Conservation (phyloP, 306 rosid genomes). For the Begonia loranthoides region DNA sequence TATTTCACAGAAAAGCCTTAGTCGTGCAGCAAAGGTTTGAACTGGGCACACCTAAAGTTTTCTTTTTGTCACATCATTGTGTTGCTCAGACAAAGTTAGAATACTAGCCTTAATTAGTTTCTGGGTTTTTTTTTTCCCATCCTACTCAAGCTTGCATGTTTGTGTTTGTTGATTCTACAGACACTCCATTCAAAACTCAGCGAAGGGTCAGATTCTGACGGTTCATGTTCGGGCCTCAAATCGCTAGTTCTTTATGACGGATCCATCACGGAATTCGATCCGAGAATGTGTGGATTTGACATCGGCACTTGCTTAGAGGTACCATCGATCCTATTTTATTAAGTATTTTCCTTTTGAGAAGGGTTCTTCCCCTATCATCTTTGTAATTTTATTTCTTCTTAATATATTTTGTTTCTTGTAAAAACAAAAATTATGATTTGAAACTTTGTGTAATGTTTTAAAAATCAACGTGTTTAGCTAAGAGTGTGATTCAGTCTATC, state of each 20-base stretch:
- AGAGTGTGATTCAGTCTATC: too few species aligned
- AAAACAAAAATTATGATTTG: too few species aligned
- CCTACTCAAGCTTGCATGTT: background rate
- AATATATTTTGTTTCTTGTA: background rate
- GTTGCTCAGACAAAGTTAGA: background rate
- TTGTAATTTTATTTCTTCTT: background rate
- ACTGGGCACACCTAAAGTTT: conserved; percentile 1
- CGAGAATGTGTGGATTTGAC: conserved; percentile 68
- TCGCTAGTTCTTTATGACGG: conserved; percentile 77
- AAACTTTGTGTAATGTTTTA: too few species aligned
- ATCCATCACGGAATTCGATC: conserved; percentile 59
- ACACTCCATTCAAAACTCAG: conserved; percentile 59
- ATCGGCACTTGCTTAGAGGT: conserved; percentile 98
- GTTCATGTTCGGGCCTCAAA: conserved; percentile 21
- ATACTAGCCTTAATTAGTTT: background rate
- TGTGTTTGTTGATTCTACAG: conserved; percentile 23
- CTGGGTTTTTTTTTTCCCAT: conserved; percentile 4
- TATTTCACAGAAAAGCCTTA: conserved; percentile 69
- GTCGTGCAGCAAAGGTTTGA: conserved; percentile 83
- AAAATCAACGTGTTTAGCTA: too few species aligned
- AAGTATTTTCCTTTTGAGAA: too few species aligned
- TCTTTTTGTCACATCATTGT: background rate
- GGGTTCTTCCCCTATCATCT: background rate
- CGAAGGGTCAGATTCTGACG: conserved; percentile 23
- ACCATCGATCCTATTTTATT: conserved; percentile 11